Evolutionary conservation across 768 basidiomycete genomes (phyloP).

Genomic region (Collybia mongolica): DNA sequence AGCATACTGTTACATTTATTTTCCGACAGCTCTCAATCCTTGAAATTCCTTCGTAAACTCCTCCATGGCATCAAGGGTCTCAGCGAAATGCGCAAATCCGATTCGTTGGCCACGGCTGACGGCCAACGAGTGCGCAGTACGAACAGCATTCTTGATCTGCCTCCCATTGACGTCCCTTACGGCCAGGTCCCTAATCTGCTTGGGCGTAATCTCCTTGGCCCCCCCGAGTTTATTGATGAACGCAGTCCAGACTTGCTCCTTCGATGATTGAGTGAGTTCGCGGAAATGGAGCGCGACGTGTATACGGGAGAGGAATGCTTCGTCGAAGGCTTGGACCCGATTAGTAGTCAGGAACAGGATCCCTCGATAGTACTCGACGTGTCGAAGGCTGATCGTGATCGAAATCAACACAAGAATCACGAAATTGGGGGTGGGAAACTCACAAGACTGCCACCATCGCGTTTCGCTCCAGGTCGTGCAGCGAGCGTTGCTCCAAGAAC

Average conservation of each 20-base stretch:
- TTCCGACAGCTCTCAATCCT: slow-evolving; percentile 11
- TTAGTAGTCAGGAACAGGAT: slow-evolving; percentile 60
- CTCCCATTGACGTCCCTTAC: slow-evolving; percentile 57
- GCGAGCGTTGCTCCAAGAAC: slow-evolving; percentile 67
- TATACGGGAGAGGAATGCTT: slow-evolving; percentile 67
- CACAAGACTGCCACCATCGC: slow-evolving; percentile 73
- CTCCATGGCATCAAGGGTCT: slow-evolving; percentile 62
- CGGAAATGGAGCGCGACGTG: slow-evolving; percentile 67
- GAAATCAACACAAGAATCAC: slow-evolving; percentile 20
- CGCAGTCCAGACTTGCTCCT: slow-evolving; percentile 61
- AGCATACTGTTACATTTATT: neutral
- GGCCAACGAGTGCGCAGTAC: slow-evolving; percentile 64
- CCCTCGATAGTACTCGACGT: slow-evolving; percentile 57
- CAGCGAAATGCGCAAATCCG: slow-evolving; percentile 47
- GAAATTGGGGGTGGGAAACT: slow-evolving; percentile 10
- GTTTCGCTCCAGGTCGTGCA: slow-evolving; percentile 64
- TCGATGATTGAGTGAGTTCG: slow-evolving; percentile 51
- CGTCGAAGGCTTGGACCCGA: slow-evolving; percentile 59
- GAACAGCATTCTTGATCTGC: slow-evolving; percentile 69
- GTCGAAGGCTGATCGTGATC: slow-evolving; percentile 41
- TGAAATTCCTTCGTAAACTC: slow-evolving; percentile 53
- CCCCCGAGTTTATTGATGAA: slow-evolving; percentile 51
- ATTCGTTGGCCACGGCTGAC: slow-evolving; percentile 44
- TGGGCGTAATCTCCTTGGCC: slow-evolving; percentile 31
- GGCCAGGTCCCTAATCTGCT: slow-evolving; percentile 45